Conservation (phyloP, 192 early-diverging fungal genomes). For the Kickxella alabastrina region DNA sequence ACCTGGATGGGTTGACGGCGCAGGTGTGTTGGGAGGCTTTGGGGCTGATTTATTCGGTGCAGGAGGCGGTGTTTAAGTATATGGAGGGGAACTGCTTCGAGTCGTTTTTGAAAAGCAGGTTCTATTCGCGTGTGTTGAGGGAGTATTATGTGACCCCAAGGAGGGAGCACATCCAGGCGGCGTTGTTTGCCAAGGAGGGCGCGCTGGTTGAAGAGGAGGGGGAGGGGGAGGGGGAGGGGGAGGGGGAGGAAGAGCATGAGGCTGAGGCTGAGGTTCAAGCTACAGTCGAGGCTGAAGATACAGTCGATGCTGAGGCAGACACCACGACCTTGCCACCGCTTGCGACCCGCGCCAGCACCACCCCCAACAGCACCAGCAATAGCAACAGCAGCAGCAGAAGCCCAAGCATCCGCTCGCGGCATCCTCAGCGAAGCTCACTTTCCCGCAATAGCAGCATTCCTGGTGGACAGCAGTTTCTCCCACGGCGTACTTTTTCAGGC, state of each 20-base stretch:
- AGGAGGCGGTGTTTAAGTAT: conserved; percentile 60
- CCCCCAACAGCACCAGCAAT: no score
- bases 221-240: background rate
- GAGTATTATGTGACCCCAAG: conserved; percentile 51
- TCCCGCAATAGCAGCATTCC: background rate
- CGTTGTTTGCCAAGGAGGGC: conserved; percentile 24
- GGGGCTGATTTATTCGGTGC: conserved; percentile 43
- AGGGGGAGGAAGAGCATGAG: background rate
- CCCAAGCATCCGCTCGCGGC: no score
- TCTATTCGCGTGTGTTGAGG: conserved; percentile 62
- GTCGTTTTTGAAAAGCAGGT: conserved; percentile 57
- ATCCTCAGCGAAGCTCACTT: no score
- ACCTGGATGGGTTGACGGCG: conserved; percentile 3
- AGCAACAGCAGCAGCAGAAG: no score
- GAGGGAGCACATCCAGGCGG: conserved; percentile 20
- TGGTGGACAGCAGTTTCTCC: no score
- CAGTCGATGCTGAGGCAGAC: background rate
- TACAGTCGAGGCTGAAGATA: background rate
- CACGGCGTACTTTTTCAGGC: no score
- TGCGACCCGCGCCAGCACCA: background rate
- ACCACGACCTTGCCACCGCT: background rate
- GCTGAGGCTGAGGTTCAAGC: no score
- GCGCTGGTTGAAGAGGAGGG: conserved; percentile 1
- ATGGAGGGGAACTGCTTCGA: conserved; percentile 60
- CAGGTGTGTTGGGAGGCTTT: conserved; percentile 31